phyloP scores from a whole-genome alignment of 2,329 filamentous ascomycete species.

The Pseudogymnoascus sp. region DNA sequence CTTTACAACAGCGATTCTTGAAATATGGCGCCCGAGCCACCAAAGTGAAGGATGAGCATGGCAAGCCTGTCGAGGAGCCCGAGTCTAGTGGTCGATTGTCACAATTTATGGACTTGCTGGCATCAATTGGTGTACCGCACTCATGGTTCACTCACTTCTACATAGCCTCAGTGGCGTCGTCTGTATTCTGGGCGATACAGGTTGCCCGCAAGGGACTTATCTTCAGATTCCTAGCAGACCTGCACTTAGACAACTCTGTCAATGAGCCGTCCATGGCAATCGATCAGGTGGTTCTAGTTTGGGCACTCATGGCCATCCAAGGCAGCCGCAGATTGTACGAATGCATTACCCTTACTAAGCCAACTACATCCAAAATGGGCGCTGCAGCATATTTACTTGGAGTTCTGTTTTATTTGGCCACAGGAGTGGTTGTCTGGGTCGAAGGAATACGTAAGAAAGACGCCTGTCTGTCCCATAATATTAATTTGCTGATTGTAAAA shows the following conservation, averaged over 20 bases:
- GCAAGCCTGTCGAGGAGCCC: conserved; percentile 1
- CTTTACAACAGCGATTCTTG: conserved; percentile 25
- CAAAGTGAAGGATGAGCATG: conserved; percentile 8
- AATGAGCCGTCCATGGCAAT: conserved; percentile 42
- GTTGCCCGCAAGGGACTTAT: conserved; percentile 47
- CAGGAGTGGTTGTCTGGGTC: conserved; percentile 74
- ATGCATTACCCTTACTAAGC: conserved; percentile 56
- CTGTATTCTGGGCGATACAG: conserved; percentile 67
- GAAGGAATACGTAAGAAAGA: conserved; percentile 61
- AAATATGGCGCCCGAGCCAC: conserved; percentile 26
- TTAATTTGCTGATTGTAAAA: conserved; percentile 17
- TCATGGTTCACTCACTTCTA: conserved; percentile 90
- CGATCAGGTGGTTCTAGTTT: conserved; percentile 58
- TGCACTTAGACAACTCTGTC: conserved; percentile 15
- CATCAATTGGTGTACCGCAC: conserved; percentile 59
- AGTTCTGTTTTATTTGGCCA: conserved; percentile 66
- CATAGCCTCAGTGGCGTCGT: conserved; percentile 59
- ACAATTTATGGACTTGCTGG: conserved; percentile 15
- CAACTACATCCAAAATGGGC: conserved; percentile 71
- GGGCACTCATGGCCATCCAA: conserved; percentile 69
- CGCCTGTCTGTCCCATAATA: background rate
- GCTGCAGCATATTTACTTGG: conserved; percentile 76
- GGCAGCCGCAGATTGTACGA: conserved; percentile 71
- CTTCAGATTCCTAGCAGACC: conserved; percentile 43
- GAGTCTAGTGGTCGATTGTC: conserved; percentile 9